Evolutionary conservation across 2,329 filamentous ascomycete genomes (phyloP), one percentile per base, ranked within the genome.

Genomic region (Dryadomyces sulphureus): DNA sequence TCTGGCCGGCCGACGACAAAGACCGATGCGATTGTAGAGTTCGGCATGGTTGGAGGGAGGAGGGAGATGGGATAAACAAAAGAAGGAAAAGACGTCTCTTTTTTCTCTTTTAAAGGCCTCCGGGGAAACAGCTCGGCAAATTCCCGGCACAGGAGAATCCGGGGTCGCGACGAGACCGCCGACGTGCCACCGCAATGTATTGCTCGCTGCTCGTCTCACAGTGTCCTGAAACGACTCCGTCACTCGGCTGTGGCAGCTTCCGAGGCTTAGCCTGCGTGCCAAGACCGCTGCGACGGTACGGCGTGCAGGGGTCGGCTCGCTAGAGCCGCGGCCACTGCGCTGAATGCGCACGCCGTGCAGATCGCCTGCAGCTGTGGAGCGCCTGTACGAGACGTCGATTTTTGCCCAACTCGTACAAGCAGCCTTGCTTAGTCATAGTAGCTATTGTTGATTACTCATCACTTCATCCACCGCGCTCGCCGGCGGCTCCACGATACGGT

Each of bases 21-120:
- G 2, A 45, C 48, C 7, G 52, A 47, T 1, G 50, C 47, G 9
- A 41, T 27, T 4, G 55, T 53, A 4, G 47, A 51, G 51, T 58
- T 55, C 14, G 50, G 30, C 54, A 54, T 54, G n/a, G 1, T 48
- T 32, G 27, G 5, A 8, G 27, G 20, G 4, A 44, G 20, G n/a
- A 7, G 7, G 21, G 24, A 27, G 22, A 14, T 4, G n/a, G 16
- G 34, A 19, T 17, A 21, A 9, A 20, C 11, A 30, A 12, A 17
- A 35, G 19, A 21, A 27, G 22, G n/a, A 38, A 32, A 32, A 45
- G n/a, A 21, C 17, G 27, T n/a, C n/a, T n/a, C n/a, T n/a, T n/a
- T n/a, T n/a, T n/a, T n/a, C n/a, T n/a, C n/a, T n/a, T n/a, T n/a
- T n/a, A n/a, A n/a, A n/a, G n/a, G n/a, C n/a, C n/a, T n/a, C n/a